Evolutionary conservation across 129 eudicot genomes (phyloP), one percentile per base, ranked within the genome.

Genomic region (Dittrichia graveolens): DNA sequence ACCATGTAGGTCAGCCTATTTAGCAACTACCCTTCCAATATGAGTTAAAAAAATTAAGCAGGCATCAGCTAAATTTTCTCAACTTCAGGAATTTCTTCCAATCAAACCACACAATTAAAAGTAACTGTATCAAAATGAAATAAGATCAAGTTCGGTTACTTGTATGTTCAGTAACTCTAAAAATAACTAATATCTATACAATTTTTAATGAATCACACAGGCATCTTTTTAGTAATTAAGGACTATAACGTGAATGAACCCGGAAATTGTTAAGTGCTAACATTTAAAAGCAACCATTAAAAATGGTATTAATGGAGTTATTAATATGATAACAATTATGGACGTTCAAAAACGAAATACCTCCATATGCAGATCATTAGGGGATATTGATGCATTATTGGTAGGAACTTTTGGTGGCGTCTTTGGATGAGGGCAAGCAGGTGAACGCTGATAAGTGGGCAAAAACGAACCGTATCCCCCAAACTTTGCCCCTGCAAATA

Each of bases 381-480:
- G 85, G 64, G 91, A 81, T 39, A 55, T 76, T 46, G 85, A 79
- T 18, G 83, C 70, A 60, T 49, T 80, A 57, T 53, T 50, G 49
- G 71, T 62, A 70, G 77, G 74, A 79, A 59, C 82, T 72, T 85
- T 86, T 53, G 92, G 83, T 11, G 95, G 90, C 15, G 87, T 87
- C 82, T 79, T 89, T 70, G 88, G 75, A 75, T 76, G 91, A 67
- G 89, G 79, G 82, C 83, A 81, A 72, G 80, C 76, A 68, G 99
- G 97, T 63, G 96, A 89, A 53, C 93, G 91, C 54, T 83, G 91
- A 78, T 94, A 76, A 41, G 92, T 61, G 16, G 98, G 98, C 76
- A 94, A 82, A 83, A 94, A 94, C 40, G 99, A 94, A 82, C 99
- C 99, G 58, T 94, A 94, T 74, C 86, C 92, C 73, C 99, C 97